Conservation (phyloP, 768 basidiomycete species). For the Tylopilus balloui region DNA sequence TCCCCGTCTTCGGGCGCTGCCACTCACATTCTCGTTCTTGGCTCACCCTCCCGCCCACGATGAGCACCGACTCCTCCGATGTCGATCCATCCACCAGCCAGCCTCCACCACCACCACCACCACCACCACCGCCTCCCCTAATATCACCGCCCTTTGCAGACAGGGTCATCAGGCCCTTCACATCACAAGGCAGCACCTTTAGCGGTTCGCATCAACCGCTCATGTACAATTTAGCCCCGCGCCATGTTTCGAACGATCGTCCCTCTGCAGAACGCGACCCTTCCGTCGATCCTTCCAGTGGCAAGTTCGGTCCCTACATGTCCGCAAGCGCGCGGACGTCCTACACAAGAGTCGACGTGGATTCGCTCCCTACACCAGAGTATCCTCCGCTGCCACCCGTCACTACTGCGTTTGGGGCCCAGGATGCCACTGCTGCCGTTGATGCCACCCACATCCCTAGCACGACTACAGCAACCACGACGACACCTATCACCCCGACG, state of each 20-base stretch:
- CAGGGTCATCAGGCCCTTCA: constrained; percentile 25
- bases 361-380: constrained; percentile 18
- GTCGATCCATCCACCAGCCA: not conserved
- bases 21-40: not conserved
- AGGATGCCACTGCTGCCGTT: not conserved
- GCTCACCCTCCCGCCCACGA: not conserved
- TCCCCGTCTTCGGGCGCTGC: not conserved
- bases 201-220: constrained; percentile 7
- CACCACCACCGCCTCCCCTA: constrained; percentile 5
- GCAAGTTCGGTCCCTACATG: constrained; percentile 20
- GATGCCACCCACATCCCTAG: not conserved
- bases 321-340: constrained; percentile 50
- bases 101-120: not conserved
- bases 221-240: constrained; percentile 1
- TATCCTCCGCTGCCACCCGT: constrained; percentile 26
- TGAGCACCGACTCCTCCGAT: not conserved
- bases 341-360: constrained; percentile 47
- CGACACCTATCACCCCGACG: not conserved
- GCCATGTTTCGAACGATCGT: constrained; percentile 7
- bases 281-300: not conserved
- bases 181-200: constrained; percentile 24
- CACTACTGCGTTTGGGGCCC: constrained; percentile 9
- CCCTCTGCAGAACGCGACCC: constrained; percentile 18
- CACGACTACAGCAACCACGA: not conserved
- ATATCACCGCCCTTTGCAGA: constrained; percentile 28